phyloP scores from a whole-genome alignment of 176 grass and related monocot genomes.

The Leersia perrieri region DNA sequence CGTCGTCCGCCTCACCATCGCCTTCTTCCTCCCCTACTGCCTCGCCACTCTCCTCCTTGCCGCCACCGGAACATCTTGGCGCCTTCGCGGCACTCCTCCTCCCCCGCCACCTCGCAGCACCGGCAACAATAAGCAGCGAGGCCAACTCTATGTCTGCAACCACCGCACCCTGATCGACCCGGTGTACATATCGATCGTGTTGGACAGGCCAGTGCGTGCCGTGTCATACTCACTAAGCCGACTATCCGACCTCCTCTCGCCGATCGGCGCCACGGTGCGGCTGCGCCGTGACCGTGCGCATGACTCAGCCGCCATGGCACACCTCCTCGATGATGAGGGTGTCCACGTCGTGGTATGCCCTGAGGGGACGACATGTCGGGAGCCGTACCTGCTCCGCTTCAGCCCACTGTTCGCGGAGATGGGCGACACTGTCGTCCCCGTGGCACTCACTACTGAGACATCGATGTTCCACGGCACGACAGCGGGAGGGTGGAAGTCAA shows the following conservation, averaged over 20 bases:
- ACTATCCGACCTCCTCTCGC: slow-evolving; percentile 55
- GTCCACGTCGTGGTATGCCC: slow-evolving; percentile 61
- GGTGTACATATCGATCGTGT: slow-evolving; percentile 63
- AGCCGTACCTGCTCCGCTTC: slow-evolving; percentile 75
- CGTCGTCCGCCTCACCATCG: slow-evolving; percentile 7
- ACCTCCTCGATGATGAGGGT: slow-evolving; percentile 23
- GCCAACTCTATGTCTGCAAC: slow-evolving; percentile 71
- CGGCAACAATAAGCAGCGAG: neutral
- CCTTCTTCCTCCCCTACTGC: slow-evolving; percentile 45
- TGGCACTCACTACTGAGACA: slow-evolving; percentile 43
- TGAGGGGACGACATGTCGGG: slow-evolving; percentile 70
- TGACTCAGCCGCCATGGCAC: slow-evolving; percentile 52
- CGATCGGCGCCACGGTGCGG: slow-evolving; percentile 51
- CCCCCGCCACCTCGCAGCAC: neutral
- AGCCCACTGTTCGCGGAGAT: slow-evolving; percentile 76
- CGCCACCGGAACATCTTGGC: slow-evolving; percentile 48
- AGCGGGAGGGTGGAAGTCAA: slow-evolving; percentile 58
- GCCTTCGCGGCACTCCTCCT: slow-evolving; percentile 17
- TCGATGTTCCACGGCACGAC: slow-evolving; percentile 71
- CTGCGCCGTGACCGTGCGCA: slow-evolving; percentile 45
- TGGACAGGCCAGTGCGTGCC: slow-evolving; percentile 45
- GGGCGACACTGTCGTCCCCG: slow-evolving; percentile 48
- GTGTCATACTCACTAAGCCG: slow-evolving; percentile 69
- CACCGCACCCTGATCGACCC: slow-evolving; percentile 86
- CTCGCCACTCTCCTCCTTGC: slow-evolving; percentile 37